Evolutionary conservation across 2,329 filamentous ascomycete species (phyloP).

Genomic region (Cladosporium sp.): DNA sequence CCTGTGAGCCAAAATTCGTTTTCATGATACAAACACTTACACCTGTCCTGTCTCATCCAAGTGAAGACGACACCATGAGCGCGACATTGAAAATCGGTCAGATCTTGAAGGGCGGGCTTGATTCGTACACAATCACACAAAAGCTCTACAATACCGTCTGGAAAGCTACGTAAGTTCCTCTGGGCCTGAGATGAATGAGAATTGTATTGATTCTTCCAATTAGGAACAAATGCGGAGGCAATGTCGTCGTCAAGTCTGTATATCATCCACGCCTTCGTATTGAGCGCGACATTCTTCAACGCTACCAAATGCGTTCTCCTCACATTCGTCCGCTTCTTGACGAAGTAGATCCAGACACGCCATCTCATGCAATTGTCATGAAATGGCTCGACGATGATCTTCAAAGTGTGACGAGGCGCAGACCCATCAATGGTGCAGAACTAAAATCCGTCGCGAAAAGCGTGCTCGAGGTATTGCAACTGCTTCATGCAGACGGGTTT

Average conservation of each 20-base stretch:
- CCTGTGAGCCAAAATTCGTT: no score
- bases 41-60: neutral
- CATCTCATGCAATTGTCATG: constrained; percentile 3
- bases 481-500: constrained; percentile 25
- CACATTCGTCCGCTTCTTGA: constrained; percentile 14
- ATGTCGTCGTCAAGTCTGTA: constrained; percentile 14
- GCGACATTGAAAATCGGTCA: constrained; percentile 2
- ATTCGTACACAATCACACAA: constrained; percentile 4
- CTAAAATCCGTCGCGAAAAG: constrained; percentile 16
- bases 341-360: neutral
- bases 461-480: constrained; percentile 23
- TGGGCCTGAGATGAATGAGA: no score
- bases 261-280: constrained; percentile 4
- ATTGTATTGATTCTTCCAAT: neutral
- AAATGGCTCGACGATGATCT: constrained; percentile 11
- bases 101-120: constrained; percentile 4
- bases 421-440: constrained; percentile 4
- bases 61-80: neutral
- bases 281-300: constrained; percentile 10
- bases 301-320: constrained; percentile 6
- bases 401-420: neutral
- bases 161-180: constrained; percentile 5
- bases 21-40: neutral
- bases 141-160: constrained; percentile 9
- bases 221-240: constrained; percentile 1